Evolutionary conservation across 768 basidiomycete genomes (phyloP).

Genomic region (Suillus placidus): DNA sequence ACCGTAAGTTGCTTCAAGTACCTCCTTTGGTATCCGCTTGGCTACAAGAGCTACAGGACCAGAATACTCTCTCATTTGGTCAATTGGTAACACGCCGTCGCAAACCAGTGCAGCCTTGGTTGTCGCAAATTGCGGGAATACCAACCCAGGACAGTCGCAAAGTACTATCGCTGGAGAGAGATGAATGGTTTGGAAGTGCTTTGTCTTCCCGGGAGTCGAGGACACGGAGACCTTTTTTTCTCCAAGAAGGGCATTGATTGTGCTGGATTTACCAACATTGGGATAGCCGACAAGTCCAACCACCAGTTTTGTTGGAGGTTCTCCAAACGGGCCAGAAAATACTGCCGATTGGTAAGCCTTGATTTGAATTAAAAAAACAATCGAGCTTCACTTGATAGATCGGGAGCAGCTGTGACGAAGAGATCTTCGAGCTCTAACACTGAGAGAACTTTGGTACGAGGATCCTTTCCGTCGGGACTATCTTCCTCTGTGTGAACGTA

Average conservation of each 20-base stretch:
- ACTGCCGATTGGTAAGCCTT: slow-evolving; percentile 40
- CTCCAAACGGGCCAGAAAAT: slow-evolving; percentile 61
- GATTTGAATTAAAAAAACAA: neutral
- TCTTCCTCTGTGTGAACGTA: slow-evolving; percentile 61
- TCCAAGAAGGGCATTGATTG: slow-evolving; percentile 94
- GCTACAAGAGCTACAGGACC: slow-evolving; percentile 81
- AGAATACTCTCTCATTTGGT: slow-evolving; percentile 92
- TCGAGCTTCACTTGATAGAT: slow-evolving; percentile 58
- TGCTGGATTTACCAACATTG: slow-evolving; percentile 98
- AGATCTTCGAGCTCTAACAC: slow-evolving; percentile 88
- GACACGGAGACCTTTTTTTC: slow-evolving; percentile 99
- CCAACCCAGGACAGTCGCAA: slow-evolving; percentile 97
- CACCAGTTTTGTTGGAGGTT: slow-evolving; percentile 63
- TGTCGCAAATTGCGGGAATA: slow-evolving; percentile 97
- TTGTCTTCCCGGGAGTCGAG: slow-evolving; percentile 96
- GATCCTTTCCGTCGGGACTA: slow-evolving; percentile 53
- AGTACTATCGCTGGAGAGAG: slow-evolving; percentile 85
- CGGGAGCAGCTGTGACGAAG: slow-evolving; percentile 72
- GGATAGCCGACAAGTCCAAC: slow-evolving; percentile 97
- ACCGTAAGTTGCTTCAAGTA: slow-evolving; percentile 92
- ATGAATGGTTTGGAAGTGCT: slow-evolving; percentile 98
- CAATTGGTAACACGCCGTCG: slow-evolving; percentile 96
- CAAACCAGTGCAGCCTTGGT: slow-evolving; percentile 96
- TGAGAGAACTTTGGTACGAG: slow-evolving; percentile 75
- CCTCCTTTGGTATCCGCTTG: slow-evolving; percentile 74